Evolutionary conservation across 169 alveolate species (phyloP).

Genomic region (Theileria luwenshuni): DNA sequence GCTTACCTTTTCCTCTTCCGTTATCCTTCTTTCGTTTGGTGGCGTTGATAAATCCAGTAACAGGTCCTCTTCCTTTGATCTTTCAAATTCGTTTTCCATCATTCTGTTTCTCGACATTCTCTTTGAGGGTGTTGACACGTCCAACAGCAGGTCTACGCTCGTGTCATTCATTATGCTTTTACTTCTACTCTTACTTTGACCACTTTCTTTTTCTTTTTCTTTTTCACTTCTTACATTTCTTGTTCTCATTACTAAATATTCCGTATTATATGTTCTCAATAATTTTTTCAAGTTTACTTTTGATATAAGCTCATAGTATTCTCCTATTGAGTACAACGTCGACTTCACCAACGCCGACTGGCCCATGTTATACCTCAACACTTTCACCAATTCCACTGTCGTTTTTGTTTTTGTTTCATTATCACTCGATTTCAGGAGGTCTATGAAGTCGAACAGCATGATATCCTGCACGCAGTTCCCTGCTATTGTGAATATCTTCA

Average conservation of each 20-base stretch:
- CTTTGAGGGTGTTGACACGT: constrained; percentile 10
- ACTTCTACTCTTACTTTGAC: neutral
- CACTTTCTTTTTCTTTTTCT: neutral
- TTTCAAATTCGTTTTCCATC: neutral
- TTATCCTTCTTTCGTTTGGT: neutral
- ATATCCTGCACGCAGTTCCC: constrained; percentile 83
- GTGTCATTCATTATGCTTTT: constrained; percentile 1
- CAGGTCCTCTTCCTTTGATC: constrained; percentile 8
- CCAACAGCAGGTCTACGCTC: constrained; percentile 10
- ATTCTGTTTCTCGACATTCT: neutral
- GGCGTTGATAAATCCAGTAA: constrained; percentile 1
- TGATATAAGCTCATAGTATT: constrained; percentile 71
- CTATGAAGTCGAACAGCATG: constrained; percentile 77
- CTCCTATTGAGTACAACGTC: constrained; percentile 90
- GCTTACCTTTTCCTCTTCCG: neutral
- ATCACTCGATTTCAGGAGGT: constrained; percentile 75
- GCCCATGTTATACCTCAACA: constrained; percentile 81
- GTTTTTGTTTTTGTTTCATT: constrained; percentile 78
- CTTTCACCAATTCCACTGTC: constrained; percentile 79
- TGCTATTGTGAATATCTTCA: constrained; percentile 89
- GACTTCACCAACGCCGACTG: constrained; percentile 88
- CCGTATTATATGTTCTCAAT: constrained; percentile 18
- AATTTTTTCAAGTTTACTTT: constrained; percentile 37
- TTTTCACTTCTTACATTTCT: neutral
- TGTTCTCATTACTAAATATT: neutral